phyloP scores from a whole-genome alignment of 73 alveolate species.

The Loxodes magnus region DNA sequence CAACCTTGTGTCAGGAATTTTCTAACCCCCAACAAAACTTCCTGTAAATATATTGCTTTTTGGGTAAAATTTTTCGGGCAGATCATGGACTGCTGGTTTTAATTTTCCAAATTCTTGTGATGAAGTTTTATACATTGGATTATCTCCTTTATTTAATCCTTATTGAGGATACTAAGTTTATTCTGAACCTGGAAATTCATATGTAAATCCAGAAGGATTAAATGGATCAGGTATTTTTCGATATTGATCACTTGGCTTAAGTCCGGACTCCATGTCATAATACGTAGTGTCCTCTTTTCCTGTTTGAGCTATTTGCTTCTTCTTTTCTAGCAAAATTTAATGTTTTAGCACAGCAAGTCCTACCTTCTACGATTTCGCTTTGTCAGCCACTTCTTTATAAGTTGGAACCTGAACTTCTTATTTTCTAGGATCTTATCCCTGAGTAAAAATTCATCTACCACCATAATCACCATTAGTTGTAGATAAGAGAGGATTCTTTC shows the following conservation, averaged over 20 bases:
- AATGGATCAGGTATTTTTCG: too few relatives aligned
- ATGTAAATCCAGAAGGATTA: too few relatives aligned
- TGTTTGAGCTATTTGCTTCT: neutral
- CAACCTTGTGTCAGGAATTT: conserved; percentile 8
- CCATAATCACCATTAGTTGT: conserved; percentile 12
- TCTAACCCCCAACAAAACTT: conserved; percentile 9
- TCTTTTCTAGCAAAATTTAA: conserved; percentile 4
- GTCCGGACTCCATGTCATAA: too few relatives aligned
- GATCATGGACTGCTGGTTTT: neutral
- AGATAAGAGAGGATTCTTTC: neutral
- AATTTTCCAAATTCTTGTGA: conserved; percentile 10
- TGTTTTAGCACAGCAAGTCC: conserved; percentile 5
- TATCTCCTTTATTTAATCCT: neutral
- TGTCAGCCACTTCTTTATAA: conserved; percentile 5
- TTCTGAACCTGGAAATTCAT: too few relatives aligned
- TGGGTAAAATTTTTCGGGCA: conserved; percentile 9
- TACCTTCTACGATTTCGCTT: conserved; percentile 1
- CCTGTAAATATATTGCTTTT: conserved; percentile 1
- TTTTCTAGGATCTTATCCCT: conserved; percentile 7
- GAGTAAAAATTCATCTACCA: neutral
- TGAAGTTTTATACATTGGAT: conserved; percentile 10
- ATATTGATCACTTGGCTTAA: conserved; percentile 2
- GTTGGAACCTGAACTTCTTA: neutral
- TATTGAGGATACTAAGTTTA: conserved; percentile 2
- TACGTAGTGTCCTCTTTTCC: conserved; percentile 4